Percentiles rank a stretch among this genome's conserved stretches.
These are phyloP conservation scores for Rhodomyrtus psidioides DNA, from an alignment of 441 rosid species.

Conservation along the genomic window DNA sequence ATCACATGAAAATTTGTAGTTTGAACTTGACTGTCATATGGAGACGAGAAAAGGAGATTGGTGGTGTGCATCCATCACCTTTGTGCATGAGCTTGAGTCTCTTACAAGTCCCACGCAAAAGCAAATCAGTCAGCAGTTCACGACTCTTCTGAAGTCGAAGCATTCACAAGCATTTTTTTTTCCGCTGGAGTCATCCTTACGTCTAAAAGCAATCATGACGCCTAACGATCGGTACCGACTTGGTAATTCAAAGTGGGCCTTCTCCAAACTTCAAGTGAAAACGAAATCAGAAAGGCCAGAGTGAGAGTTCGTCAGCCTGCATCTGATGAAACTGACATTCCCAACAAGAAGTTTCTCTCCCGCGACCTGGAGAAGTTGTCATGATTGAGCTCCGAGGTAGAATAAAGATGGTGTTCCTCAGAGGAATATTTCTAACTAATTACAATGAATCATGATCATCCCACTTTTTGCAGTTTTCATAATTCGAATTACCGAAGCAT, in stretches of 20 bases:
- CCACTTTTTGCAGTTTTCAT: background rate
- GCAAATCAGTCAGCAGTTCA: background rate
- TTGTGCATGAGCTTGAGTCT: background rate
- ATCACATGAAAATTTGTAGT: background rate
- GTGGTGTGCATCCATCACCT: background rate
- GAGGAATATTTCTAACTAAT: background rate
- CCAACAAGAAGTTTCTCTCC: background rate
- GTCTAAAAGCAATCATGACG: background rate
- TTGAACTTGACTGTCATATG: background rate
- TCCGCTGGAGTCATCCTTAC: background rate
- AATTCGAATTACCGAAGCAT: background rate
- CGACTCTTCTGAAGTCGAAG: background rate
- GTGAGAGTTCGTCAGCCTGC: background rate
- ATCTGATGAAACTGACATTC: background rate
- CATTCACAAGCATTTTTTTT: background rate
- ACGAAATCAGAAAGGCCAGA: background rate
- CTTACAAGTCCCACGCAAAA: background rate
- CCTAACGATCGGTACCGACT: background rate
- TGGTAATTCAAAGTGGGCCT: background rate
- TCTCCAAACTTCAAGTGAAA: background rate
- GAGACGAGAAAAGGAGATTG: background rate
- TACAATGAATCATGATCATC: background rate
- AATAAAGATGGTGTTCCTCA: background rate
- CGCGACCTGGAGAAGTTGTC: background rate
- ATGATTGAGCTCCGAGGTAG: background rate